Evolutionary conservation across 208 protist species (phyloP), one percentile per base, ranked within the genome.

Genomic region (Acanthamoeba healyi): DNA sequence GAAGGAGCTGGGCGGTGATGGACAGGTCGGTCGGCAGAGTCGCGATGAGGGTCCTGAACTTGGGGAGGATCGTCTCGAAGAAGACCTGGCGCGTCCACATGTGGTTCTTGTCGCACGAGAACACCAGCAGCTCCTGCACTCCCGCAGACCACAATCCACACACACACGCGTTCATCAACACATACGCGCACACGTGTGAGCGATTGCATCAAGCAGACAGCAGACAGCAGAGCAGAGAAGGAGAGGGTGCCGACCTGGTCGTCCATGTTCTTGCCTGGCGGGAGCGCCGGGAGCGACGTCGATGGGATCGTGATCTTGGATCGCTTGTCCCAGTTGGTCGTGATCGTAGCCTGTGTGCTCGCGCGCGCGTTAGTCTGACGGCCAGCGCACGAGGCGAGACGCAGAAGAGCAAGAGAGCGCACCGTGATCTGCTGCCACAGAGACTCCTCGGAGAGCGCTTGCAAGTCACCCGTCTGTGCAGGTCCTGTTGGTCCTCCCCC

Each of bases 51-150:
- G 42, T 63, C 42, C 34, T 51, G 77, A 87, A 87, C 46, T 87
- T 87, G 77, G 77, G 77, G 29, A 87, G 49, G 29, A 87, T 38
- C 42, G n/a, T 87, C 42, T 87, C 77, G 49, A 87, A 87, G 44
- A 87, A 87, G 10, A 61, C 49, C 77, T 87, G 42, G 10, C 77
- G 42, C 38, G 77, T 51, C 46, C 42, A 87, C 10, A 51, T 87
- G 77, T 87, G 77, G 34, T 34, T 61, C 77, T 87, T 87, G 49
- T 56, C 77, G 77, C 77, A 87, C n/a, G 77, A 63, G 32, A 87
- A 87, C 14, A 61, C 77, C 77, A 87, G n/a, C 77, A 87, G 46
- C 49, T 87, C 77, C 49, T 38, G 36, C 24, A 17, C 58, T 87
- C 77, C 49, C 26, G 36, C 24, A 17, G n/a, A 34, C 29, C 26